A percentile compares a stretch with the other conserved stretches of the same genome.
Evolutionary conservation across 2,329 filamentous ascomycete species (phyloP).

Genomic region (Metarhizium rileyi): DNA sequence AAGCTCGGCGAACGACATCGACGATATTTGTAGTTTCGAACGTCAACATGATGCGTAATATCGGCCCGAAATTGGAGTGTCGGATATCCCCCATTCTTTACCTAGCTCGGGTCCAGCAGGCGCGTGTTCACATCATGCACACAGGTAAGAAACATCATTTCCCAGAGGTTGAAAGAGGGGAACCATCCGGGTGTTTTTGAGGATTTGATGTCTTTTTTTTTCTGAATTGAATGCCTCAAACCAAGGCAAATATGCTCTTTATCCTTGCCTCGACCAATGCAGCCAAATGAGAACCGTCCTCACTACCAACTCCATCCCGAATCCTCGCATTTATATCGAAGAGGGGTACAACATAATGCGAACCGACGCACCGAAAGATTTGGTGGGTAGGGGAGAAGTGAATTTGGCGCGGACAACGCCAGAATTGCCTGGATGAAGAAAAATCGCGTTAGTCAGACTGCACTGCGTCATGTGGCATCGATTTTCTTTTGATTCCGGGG

Average conservation of each 20-base stretch:
- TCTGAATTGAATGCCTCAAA: slow-evolving; percentile 45
- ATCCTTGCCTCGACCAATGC: slow-evolving; percentile 50
- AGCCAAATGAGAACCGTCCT: slow-evolving; percentile 52
- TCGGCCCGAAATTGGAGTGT: background rate
- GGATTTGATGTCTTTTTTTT: slow-evolving; percentile 39
- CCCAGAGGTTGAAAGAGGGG: background rate
- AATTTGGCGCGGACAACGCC: slow-evolving; percentile 98
- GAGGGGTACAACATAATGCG: slow-evolving; percentile 97
- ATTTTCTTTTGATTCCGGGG: no score
- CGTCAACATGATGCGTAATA: background rate
- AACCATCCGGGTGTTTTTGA: slow-evolving; percentile 11
- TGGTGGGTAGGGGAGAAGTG: slow-evolving; percentile 87
- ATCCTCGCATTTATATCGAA: slow-evolving; percentile 68
- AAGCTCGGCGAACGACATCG: background rate
- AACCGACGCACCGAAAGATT: slow-evolving; percentile 93
- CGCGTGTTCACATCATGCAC: slow-evolving; percentile 4
- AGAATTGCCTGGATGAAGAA: slow-evolving; percentile 65
- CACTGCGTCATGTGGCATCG: no score
- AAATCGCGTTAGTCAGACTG: background rate
- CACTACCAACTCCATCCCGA: slow-evolving; percentile 52
- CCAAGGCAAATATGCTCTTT: slow-evolving; percentile 39
- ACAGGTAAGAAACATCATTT: background rate
- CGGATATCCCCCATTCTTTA: no score
- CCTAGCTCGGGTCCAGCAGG: background rate
- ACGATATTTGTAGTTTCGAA: background rate